Conservation (phyloP, 192 early-diverging fungal species). For the Chytriomyces sp. region DNA sequence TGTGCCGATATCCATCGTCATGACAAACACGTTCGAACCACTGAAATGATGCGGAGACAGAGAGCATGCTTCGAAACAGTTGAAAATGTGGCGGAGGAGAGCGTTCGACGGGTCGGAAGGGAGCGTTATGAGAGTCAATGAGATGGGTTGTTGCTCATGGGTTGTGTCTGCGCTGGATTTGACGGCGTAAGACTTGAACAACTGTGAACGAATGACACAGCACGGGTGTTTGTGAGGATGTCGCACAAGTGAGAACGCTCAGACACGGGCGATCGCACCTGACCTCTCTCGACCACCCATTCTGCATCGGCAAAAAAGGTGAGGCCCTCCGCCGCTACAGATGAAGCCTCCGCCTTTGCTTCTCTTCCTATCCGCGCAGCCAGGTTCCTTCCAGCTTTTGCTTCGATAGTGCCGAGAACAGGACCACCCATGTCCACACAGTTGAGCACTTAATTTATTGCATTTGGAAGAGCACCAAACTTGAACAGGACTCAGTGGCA, state of each 20-base stretch:
- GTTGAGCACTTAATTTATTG: too few relatives aligned
- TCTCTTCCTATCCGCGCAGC: too few relatives aligned
- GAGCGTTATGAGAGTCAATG: background rate
- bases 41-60: background rate
- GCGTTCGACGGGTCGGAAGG: background rate
- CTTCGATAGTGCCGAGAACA: too few relatives aligned
- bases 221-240: too few relatives aligned
- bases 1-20: background rate
- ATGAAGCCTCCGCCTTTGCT: background rate
- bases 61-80: background rate
- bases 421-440: too few relatives aligned
- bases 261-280: too few relatives aligned
- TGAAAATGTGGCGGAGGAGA: slow-evolving; percentile 1
- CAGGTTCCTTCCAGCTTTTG: too few relatives aligned
- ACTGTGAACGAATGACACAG: background rate
- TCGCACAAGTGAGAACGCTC: too few relatives aligned
- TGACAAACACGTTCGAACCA: background rate
- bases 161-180: background rate
- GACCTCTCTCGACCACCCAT: background rate
- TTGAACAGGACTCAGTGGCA: too few relatives aligned
- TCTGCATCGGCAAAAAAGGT: slow-evolving; percentile 16
- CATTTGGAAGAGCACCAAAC: too few relatives aligned
- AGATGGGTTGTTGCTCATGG: background rate
- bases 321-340: background rate
- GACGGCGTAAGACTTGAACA: slow-evolving; percentile 20